phyloP scores from a whole-genome alignment of 1,139 yeast genomes.

The Suhomyces panamericanus region DNA sequence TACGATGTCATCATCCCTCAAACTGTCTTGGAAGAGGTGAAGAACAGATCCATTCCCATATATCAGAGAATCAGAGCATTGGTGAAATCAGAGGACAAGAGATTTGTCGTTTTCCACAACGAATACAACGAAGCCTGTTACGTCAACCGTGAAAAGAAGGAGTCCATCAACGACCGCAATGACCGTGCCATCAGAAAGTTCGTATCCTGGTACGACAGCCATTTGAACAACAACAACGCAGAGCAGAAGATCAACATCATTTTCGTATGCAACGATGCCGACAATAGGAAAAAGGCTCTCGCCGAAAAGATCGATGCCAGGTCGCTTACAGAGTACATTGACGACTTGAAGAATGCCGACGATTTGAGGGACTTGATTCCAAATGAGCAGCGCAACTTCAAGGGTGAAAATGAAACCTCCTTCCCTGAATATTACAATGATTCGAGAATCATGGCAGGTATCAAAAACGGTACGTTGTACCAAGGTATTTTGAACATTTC shows the following conservation, averaged over 20 bases:
- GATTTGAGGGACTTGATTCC: slow-evolving; percentile 83
- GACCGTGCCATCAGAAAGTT: slow-evolving; percentile 86
- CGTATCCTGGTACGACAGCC: slow-evolving; percentile 69
- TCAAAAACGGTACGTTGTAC: slow-evolving; percentile 80
- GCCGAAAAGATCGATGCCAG: slow-evolving; percentile 55
- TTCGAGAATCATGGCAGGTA: slow-evolving; percentile 86
- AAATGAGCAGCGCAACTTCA: slow-evolving; percentile 34
- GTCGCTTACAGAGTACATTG: slow-evolving; percentile 66
- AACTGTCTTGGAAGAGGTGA: slow-evolving; percentile 90
- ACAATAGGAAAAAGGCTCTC: slow-evolving; percentile 60
- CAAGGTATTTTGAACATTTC: slow-evolving; percentile 84
- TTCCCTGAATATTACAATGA: slow-evolving; percentile 80
- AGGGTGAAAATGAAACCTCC: slow-evolving; percentile 46
- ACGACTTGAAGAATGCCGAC: slow-evolving; percentile 70
- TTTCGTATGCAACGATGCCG: slow-evolving; percentile 75
- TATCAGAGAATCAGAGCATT: slow-evolving; percentile 81
- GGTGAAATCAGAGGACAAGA: slow-evolving; percentile 74
- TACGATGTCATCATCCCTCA: slow-evolving; percentile 92
- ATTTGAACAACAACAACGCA: slow-evolving; percentile 51
- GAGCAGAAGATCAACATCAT: slow-evolving; percentile 50
- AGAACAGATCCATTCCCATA: slow-evolving; percentile 83
- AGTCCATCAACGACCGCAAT: slow-evolving; percentile 84
- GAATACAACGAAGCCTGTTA: slow-evolving; percentile 80
- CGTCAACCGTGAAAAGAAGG: slow-evolving; percentile 61
- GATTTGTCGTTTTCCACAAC: slow-evolving; percentile 90